Conservation (phyloP, 192 early-diverging fungal genomes). For the Lobosporangium transversale region DNA sequence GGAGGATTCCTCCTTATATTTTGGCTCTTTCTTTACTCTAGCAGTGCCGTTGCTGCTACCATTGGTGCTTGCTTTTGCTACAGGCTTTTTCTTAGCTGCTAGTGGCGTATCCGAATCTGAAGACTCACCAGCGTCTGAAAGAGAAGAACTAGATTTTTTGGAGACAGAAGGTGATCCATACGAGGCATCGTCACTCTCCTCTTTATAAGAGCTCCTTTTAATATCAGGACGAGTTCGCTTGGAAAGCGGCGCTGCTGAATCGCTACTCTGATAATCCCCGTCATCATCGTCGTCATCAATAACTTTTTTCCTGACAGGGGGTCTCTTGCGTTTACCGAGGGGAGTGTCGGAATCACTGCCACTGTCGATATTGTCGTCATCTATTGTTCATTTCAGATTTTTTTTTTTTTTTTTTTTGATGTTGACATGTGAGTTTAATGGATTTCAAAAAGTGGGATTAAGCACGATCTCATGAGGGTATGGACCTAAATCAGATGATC, state of each 20-base stretch:
- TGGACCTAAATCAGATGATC: no score
- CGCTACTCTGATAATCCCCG: constrained; percentile 26
- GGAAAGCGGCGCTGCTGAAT: constrained; percentile 2
- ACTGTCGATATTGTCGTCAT: constrained; percentile 41
- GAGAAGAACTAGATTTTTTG: constrained; percentile 19
- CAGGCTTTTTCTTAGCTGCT: constrained; percentile 21
- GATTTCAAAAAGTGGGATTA: no score
- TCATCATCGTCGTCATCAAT: constrained; percentile 46
- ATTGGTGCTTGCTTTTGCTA: constrained; percentile 7
- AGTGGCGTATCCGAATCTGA: constrained; percentile 46
- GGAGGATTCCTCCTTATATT: constrained; percentile 51
- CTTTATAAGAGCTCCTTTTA: constrained; percentile 25
- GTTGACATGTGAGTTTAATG: no score
- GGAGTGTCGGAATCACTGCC: constrained; percentile 59
- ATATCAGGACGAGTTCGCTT: constrained; percentile 25
- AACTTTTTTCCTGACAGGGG: constrained; percentile 25
- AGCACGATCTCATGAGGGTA: no score
- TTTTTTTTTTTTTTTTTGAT: background rate
- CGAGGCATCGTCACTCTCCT: constrained; percentile 12
- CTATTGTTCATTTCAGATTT: background rate
- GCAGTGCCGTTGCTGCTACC: constrained; percentile 24
- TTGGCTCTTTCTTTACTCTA: constrained; percentile 21
- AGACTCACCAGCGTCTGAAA: constrained; percentile 11
- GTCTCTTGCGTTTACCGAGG: constrained; percentile 49
- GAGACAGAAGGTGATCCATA: background rate